Evolutionary conservation across 768 basidiomycete species (phyloP), one percentile per base, ranked within the genome.

Genomic region (Mycena polygramma): DNA sequence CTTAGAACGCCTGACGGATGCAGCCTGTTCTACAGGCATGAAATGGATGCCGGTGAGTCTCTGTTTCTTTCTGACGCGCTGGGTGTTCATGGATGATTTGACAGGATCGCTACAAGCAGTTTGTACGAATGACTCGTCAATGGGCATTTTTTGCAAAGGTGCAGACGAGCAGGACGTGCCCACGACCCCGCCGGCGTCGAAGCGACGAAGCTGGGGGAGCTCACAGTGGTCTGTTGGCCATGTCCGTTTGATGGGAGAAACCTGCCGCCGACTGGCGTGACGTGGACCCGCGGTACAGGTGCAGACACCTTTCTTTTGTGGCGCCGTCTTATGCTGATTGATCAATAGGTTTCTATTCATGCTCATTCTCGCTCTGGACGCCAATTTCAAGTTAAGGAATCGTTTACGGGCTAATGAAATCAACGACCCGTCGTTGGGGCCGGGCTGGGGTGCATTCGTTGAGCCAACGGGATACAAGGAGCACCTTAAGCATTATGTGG

Each of bases 321-420:
- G n/a, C n/a, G n/a, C n/a, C n/a, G n/a, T n/a, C n/a, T n/a, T n/a
- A n/a, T n/a, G n/a, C n/a, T n/a, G n/a, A n/a, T n/a, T n/a, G 41
- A 11, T 1, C 10, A 11, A 4, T 43, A 43, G 41, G 41, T 43
- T 43, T 52, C 53, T 77, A 3, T 75, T 74, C 60, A 70, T 63
- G 35, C 59, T 75, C 0, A 49, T 75, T 26, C 45, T 79, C 26
- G 68, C 77, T 4, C 43, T 77, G 30, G 77, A 79, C 68, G 76
- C 78, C n/a, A 77, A 77, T 52, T 79, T 79, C 62, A 51, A 60
- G 3, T 64, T 79, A 15, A 79, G 76, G 41, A 70, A 74, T 35
- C 66, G 63, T 13, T 17, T 63, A 17, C 60, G 49, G 9, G n/a
- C n/a, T n/a, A n/a, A n/a, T n/a, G n/a, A n/a, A n/a, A n/a, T n/a